Evolutionary conservation across 1,139 yeast genomes (phyloP), one percentile per base, ranked within the genome.

Genomic region (Sugiyamaella xylanicola): DNA sequence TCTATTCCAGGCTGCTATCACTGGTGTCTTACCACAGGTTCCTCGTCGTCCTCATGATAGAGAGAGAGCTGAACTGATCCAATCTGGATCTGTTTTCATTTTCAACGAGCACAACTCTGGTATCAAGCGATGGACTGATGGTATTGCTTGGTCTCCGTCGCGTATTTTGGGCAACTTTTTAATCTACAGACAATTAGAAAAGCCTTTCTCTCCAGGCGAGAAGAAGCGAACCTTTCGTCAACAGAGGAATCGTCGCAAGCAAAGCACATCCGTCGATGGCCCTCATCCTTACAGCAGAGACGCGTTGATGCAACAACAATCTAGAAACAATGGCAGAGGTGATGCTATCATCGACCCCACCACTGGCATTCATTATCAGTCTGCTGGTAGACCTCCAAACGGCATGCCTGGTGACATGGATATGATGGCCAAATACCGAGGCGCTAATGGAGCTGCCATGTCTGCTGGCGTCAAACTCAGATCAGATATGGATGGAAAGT

Each of bases 81-180:
- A 77, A 56, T 84, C 91, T 11, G 97, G 97, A 0, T 83, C 85
- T 63, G 85, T 90, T 0, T 91, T 90, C 71, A 90, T 91, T 2
- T 91, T 90, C 67, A 82, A 87, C 52, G 97, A 91, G 69, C 90
- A 87, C 61, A 77, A 80, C 19, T 84, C 93, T 0, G 93, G 95
- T 1, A 90, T 91, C 59, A 87, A 87, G 69, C 76, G 97, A 55
- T 91, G 97, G 97, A 91, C 97, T 0, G 97, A 91, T 68, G 96
- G 97, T 15, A 82, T 88, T 19, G 79, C 92, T 11, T 91, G 97
- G 97, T 84, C 92, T 1, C 97, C 97, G 0, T 86, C 95, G 1
- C 75, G 97, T 52, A 89, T 91, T 29, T 76, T 89, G 43, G 96
- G 96, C 2, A 77, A 95, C 56, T 91, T 91, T 63, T 74, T 91